Percentiles rank a stretch among this genome's conserved stretches.
Evolutionary conservation across 495 filamentous ascomycete species (phyloP).

Genomic region (Penicillium robsamsonii): DNA sequence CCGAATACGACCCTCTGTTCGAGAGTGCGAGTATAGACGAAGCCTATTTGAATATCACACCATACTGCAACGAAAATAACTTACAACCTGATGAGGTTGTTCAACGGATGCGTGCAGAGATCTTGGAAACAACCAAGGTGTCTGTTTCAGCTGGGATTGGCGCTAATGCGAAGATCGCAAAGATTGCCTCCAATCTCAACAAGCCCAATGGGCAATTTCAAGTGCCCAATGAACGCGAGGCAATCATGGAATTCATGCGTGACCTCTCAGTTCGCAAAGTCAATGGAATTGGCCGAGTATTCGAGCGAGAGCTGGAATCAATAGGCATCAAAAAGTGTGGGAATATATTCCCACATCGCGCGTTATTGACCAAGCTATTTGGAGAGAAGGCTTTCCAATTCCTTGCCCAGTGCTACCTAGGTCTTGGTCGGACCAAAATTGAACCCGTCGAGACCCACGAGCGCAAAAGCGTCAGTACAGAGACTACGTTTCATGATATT

Average conservation of each 20-base stretch:
- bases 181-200: constrained; percentile 91
- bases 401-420: constrained; percentile 78
- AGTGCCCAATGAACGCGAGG: constrained; percentile 64
- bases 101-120: constrained; percentile 68
- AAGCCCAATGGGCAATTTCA: constrained; percentile 94
- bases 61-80: constrained; percentile 70
- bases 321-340: constrained; percentile 88
- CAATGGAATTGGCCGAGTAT: constrained; percentile 89
- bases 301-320: constrained; percentile 87
- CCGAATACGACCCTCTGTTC: constrained; percentile 83
- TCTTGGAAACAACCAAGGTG: constrained; percentile 74
- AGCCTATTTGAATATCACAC: constrained; percentile 92
- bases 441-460: constrained; percentile 88
- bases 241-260: constrained; percentile 83
- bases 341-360: constrained; percentile 76
- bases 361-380: constrained; percentile 71
- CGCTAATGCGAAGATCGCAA: constrained; percentile 87
- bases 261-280: constrained; percentile 82
- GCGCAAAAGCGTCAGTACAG: constrained; percentile 90
- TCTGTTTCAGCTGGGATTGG: constrained; percentile 95
- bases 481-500: constrained; percentile 87
- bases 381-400: constrained; percentile 90
- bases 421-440: constrained; percentile 82
- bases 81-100: constrained; percentile 72
- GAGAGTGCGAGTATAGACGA: constrained; percentile 94